Conservation (phyloP, 2,329 filamentous ascomycete genomes). For the Colletotrichum sp. region DNA sequence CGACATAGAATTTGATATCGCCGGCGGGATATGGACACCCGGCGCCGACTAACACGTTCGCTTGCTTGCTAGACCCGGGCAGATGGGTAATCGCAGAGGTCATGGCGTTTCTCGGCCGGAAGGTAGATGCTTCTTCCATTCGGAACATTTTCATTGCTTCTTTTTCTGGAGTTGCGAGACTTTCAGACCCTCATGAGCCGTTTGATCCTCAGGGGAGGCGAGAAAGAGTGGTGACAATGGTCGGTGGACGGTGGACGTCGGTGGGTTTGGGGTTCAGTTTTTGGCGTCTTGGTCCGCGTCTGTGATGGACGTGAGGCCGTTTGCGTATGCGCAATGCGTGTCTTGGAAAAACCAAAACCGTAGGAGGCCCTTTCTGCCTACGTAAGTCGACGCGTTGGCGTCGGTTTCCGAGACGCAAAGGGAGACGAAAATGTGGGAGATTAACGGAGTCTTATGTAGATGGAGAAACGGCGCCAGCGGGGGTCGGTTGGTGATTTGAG, state of each 20-base stretch:
- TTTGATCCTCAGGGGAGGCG: neutral
- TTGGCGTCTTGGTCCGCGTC: neutral
- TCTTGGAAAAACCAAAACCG: neutral
- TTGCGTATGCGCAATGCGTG: neutral
- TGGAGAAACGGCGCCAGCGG: neutral
- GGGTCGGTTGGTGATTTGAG: neutral
- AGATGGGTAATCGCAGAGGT: neutral
- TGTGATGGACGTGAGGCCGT: neutral
- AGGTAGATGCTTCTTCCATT: neutral
- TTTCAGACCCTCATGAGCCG: neutral
- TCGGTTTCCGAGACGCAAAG: neutral
- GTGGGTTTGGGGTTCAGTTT: neutral
- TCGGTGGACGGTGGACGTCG: neutral
- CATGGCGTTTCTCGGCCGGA: neutral
- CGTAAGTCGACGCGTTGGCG: slow-evolving; percentile 14
- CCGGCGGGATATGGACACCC: neutral
- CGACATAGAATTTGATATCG: neutral
- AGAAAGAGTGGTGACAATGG: neutral
- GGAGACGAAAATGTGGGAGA: neutral
- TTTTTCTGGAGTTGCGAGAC: neutral
- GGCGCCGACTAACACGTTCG: neutral
- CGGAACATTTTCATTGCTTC: neutral
- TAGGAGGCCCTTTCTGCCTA: neutral
- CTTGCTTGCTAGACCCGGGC: neutral
- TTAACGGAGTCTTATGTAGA: slow-evolving; percentile 11